Conservation (phyloP, 441 rosid species). For the Jatropha podagrica region DNA sequence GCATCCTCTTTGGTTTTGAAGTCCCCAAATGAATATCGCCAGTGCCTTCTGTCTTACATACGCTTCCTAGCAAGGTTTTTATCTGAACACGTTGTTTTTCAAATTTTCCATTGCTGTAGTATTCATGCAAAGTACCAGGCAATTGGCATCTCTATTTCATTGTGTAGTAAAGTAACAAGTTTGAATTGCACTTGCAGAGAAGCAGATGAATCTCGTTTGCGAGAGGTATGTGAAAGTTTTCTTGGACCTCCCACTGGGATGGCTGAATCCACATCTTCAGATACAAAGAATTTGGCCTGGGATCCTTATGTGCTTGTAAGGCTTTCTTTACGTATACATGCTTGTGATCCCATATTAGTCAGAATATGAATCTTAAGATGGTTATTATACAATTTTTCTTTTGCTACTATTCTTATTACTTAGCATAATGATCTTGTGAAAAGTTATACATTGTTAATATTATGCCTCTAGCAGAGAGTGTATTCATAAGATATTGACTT, state of each 20-base stretch:
- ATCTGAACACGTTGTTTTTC: not conserved
- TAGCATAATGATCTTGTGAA: too few species aligned
- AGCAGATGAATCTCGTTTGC: conserved; percentile 88
- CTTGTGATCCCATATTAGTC: not conserved
- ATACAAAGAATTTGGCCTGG: conserved; percentile 60
- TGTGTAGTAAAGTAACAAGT: not conserved
- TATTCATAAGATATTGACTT: too few species aligned
- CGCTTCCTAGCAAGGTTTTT: conserved; percentile 83
- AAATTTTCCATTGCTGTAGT: not conserved
- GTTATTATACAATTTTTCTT: not conserved
- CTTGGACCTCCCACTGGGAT: conserved; percentile 97
- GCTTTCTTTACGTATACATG: conserved; percentile 13
- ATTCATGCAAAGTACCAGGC: not conserved
- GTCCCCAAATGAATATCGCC: conserved; percentile 86
- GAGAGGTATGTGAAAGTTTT: conserved; percentile 94
- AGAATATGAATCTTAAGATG: not conserved
- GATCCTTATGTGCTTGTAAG: conserved; percentile 87
- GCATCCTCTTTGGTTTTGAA: conserved; percentile 83
- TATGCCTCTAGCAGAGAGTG: too few species aligned
- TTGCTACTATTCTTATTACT: too few species aligned
- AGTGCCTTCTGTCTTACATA: conserved; percentile 88
- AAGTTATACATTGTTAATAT: too few species aligned
- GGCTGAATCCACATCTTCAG: conserved; percentile 53
- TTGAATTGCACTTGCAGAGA: conserved; percentile 51
- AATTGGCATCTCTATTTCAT: not conserved